Percentiles rank a stretch among this genome's conserved stretches.
Conservation (phyloP, 306 rosid genomes). For the Leucaena leucocephala region DNA sequence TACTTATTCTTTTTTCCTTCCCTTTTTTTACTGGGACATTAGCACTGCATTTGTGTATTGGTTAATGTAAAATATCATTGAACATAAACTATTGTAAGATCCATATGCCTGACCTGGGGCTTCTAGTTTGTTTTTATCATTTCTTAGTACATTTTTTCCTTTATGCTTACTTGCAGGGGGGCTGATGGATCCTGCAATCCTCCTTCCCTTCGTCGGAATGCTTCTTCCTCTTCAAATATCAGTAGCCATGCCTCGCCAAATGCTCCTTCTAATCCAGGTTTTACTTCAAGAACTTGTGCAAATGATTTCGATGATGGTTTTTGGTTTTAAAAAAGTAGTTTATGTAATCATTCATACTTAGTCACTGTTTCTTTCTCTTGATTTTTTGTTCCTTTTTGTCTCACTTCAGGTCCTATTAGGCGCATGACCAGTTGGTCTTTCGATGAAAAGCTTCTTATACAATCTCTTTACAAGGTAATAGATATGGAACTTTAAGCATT, state of each 20-base stretch:
- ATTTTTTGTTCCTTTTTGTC: slow-evolving; percentile 9
- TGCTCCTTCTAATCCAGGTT: slow-evolving; percentile 62
- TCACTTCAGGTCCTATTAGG: slow-evolving; percentile 61
- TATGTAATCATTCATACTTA: neutral
- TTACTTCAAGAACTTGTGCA: slow-evolving; percentile 15
- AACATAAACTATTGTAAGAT: neutral
- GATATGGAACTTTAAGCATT: neutral
- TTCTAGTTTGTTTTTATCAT: slow-evolving; percentile 4
- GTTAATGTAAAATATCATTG: slow-evolving; percentile 3
- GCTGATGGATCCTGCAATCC: slow-evolving; percentile 52
- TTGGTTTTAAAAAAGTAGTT: slow-evolving; percentile 3
- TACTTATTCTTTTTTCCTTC: neutral
- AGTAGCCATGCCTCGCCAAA: slow-evolving; percentile 57
- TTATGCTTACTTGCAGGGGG: slow-evolving; percentile 51
- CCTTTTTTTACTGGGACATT: neutral
- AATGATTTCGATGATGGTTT: neutral
- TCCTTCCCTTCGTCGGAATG: slow-evolving; percentile 79
- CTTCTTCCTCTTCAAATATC: slow-evolving; percentile 83
- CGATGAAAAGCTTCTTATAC: slow-evolving; percentile 86
- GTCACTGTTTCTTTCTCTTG: slow-evolving; percentile 1
- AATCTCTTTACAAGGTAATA: slow-evolving; percentile 77
- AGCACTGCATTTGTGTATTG: neutral
- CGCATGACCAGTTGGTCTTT: slow-evolving; percentile 89
- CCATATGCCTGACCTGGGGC: slow-evolving; percentile 38
- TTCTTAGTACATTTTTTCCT: slow-evolving; percentile 6